These are phyloP conservation scores for Hyaloscypha finlandica DNA, from an alignment of 495 filamentous ascomycete species.

Conservation along the genomic window DNA sequence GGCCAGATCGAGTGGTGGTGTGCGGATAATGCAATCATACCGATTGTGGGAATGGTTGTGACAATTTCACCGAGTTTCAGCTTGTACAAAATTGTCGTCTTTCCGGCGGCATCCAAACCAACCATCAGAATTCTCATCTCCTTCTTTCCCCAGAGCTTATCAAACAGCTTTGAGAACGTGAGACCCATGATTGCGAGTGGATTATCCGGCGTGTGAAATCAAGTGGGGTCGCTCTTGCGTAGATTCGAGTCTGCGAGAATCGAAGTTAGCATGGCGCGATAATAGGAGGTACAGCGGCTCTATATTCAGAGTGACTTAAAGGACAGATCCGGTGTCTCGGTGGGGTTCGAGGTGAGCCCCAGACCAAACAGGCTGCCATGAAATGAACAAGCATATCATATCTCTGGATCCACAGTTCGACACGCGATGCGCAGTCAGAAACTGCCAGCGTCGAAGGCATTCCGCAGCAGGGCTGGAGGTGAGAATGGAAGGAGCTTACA, in stretches of 20 bases:
- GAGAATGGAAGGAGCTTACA: slow-evolving; percentile 25
- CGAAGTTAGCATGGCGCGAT: slow-evolving; percentile 26
- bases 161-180: slow-evolving; percentile 89
- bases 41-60: slow-evolving; percentile 98
- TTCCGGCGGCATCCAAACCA: slow-evolving; percentile 97
- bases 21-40: slow-evolving; percentile 59
- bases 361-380: slow-evolving; percentile 28
- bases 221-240: slow-evolving; percentile 38
- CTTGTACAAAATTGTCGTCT: slow-evolving; percentile 99
- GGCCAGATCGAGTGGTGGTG: neutral
- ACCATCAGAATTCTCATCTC: slow-evolving; percentile 99
- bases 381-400: slow-evolving; percentile 20
- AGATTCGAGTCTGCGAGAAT: slow-evolving; percentile 31
- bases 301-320: slow-evolving; percentile 32
- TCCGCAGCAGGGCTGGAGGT: neutral
- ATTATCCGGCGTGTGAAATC: slow-evolving; percentile 8
- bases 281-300: slow-evolving; percentile 6
- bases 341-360: slow-evolving; percentile 6
- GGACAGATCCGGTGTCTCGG: slow-evolving; percentile 37
- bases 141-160: slow-evolving; percentile 96
- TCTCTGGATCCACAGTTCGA: slow-evolving; percentile 10
- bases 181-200: slow-evolving; percentile 84
- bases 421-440: slow-evolving; percentile 29
- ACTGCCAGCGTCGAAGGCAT: slow-evolving; percentile 13
- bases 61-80: slow-evolving; percentile 99